phyloP scores from a whole-genome alignment of 805 yeast species.

The Starmerella floris region DNA sequence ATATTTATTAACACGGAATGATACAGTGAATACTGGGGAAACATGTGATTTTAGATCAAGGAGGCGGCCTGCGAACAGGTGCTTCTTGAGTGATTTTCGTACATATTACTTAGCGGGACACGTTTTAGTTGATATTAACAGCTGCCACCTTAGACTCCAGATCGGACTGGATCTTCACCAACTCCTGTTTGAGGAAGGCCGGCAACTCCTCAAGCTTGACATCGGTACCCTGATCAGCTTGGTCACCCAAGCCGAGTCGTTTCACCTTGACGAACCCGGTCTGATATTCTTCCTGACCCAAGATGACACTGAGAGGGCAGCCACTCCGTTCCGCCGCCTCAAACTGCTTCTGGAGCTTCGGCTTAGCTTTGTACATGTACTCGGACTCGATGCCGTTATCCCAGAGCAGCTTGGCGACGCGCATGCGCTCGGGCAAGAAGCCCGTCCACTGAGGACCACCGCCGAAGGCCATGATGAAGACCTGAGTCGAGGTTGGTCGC shows the following conservation, averaged over 20 bases:
- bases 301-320: constrained; percentile 75
- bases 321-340: constrained; percentile 96
- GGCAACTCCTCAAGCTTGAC: constrained; percentile 51
- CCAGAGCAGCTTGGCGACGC: constrained; percentile 74
- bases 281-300: constrained; percentile 87
- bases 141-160: not conserved
- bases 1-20: too few species aligned
- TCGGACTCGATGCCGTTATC: constrained; percentile 78
- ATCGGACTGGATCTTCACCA: constrained; percentile 24
- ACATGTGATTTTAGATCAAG: too few species aligned
- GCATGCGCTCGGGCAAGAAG: constrained; percentile 82
- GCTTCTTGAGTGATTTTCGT: too few species aligned
- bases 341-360: constrained; percentile 89
- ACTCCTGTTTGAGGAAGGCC: constrained; percentile 36
- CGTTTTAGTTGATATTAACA: too few species aligned
- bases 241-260: constrained; percentile 76
- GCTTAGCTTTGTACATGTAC: constrained; percentile 82
- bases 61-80: too few species aligned
- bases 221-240: constrained; percentile 75
- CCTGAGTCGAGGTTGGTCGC: constrained; percentile 82
- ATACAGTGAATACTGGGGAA: too few species aligned
- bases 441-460: constrained; percentile 97
- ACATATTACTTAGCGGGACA: not conserved
- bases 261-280: constrained; percentile 77
- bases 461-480: constrained; percentile 93